Base-by-base conservation (phyloP, 345 rosid species). In the Citrus medica region DNA sequence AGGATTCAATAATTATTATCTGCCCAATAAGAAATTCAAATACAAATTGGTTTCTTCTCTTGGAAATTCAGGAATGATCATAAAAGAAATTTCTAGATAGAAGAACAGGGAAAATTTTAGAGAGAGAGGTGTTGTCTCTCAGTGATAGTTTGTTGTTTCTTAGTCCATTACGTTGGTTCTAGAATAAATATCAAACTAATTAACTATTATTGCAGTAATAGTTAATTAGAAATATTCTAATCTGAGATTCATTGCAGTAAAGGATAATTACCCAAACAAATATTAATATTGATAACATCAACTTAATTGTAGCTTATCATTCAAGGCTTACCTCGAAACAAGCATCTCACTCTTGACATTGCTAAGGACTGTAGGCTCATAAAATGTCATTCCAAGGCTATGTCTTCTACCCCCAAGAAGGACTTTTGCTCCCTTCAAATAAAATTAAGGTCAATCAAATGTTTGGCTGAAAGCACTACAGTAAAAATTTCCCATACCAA, bases 341-440 rank as follows among this genome's bases (percentile, higher is more conserved):
- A 91, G 81, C 98, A 96, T 96, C 67, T 89, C 84, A 81, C 77
- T 79, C 30, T 61, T 88, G 79, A 91, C 96, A 84, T 92, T 87
- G 4, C 90, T 76, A 77, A 96, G 84, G 79, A 96, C 82, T 16
- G 99, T 94, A 70, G 99, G 99, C 87, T 96, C 99, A 70, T 94
- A 94, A 82, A 96, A 96, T 58, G 89, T 91, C 95, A 82, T 89
- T 82, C 99, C 99, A 77, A 92, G 89, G 84, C 94, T 92, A 80
- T 93, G 99, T 71, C 91, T 89, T 87, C 88, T 94, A 33, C 99
- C 99, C 33, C 99, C 99, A 33, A 96, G 91, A 53, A 92, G 83
- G 62, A 96, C 80, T 88, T 89, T 91, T 78, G 99, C 99, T 82
- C 99, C 98, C 99, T 96, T 83, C 58, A 86, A 61, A 67, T 37